Conservation (phyloP, 2,329 filamentous ascomycete genomes). For the Ophiocordyceps robertsii region DNA sequence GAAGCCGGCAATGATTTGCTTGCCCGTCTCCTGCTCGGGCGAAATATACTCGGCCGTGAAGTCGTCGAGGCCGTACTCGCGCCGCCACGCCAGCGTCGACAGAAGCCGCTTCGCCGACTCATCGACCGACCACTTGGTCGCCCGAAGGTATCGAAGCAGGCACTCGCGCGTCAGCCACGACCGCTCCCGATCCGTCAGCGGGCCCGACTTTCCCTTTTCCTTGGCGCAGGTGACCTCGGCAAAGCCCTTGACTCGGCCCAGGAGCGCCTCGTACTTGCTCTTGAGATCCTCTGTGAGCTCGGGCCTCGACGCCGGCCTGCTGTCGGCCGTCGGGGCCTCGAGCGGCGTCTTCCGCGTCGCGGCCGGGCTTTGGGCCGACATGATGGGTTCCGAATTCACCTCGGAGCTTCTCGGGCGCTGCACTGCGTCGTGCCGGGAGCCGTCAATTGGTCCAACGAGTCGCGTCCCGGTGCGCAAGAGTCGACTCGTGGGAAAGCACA, state of each 20-base stretch:
- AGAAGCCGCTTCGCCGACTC: conserved; percentile 70
- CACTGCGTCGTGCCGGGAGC: neutral
- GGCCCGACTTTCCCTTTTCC: conserved; percentile 41
- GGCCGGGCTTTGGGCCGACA: no score
- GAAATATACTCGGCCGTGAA: conserved; percentile 80
- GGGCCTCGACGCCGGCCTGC: conserved; percentile 41
- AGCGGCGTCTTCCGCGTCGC: conserved; percentile 38
- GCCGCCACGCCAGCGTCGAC: conserved; percentile 72
- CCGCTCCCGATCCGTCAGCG: conserved; percentile 66
- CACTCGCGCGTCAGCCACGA: conserved; percentile 90
- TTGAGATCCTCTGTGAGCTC: conserved; percentile 64
- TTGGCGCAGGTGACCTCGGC: conserved; percentile 46
- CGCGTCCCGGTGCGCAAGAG: no score
- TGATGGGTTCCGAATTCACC: no score
- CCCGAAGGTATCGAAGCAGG: conserved; percentile 81
- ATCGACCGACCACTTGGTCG: conserved; percentile 75
- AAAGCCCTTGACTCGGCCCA: conserved; percentile 59
- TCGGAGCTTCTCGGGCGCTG: neutral
- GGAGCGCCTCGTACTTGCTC: conserved; percentile 66
- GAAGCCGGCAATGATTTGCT: conserved; percentile 80
- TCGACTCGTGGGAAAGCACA: no score
- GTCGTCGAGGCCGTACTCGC: conserved; percentile 73
- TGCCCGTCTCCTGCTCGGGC: conserved; percentile 90
- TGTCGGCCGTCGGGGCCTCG: conserved; percentile 38
- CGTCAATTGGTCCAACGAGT: no score